Conservation (phyloP, 805 yeast genomes). For the Ogataea pini region DNA sequence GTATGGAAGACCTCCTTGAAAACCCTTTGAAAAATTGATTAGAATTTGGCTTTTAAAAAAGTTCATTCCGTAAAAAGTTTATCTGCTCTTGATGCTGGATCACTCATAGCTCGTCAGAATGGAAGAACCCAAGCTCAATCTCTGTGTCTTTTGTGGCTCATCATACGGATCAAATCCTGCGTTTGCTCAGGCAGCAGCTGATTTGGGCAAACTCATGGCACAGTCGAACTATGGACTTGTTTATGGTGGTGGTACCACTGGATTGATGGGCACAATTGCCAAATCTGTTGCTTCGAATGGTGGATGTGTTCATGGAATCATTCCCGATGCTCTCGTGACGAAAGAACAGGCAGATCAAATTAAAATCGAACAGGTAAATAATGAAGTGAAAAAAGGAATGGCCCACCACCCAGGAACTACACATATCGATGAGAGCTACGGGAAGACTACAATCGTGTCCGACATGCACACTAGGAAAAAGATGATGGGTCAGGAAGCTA, state of each 20-base stretch:
- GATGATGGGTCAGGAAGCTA: slow-evolving; percentile 82
- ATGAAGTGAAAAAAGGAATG: slow-evolving; percentile 48
- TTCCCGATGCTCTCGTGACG: slow-evolving; percentile 79
- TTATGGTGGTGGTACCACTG: slow-evolving; percentile 90
- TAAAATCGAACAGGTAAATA: slow-evolving; percentile 43
- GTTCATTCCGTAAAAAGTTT: neutral
- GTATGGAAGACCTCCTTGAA: too few species aligned
- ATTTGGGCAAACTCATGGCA: slow-evolving; percentile 62
- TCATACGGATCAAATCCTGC: slow-evolving; percentile 60
- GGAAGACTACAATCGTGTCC: slow-evolving; percentile 76
- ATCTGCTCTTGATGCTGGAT: neutral
- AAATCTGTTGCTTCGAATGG: slow-evolving; percentile 55
- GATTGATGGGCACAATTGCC: slow-evolving; percentile 79
- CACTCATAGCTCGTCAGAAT: too few species aligned
- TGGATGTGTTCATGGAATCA: slow-evolving; percentile 80
- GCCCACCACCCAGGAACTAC: slow-evolving; percentile 65
- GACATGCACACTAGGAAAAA: slow-evolving; percentile 90
- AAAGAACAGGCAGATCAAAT: slow-evolving; percentile 55
- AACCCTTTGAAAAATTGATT: too few species aligned
- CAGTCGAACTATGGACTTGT: slow-evolving; percentile 68
- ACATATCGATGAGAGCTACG: slow-evolving; percentile 57
- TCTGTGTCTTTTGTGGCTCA: slow-evolving; percentile 89
- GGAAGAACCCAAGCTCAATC: slow-evolving; percentile 28
- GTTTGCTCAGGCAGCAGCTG: slow-evolving; percentile 54
- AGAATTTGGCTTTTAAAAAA: too few species aligned